Evolutionary conservation across 305 asterid species (phyloP), one percentile per base, ranked within the genome.

Genomic region (Andrographis paniculata): DNA sequence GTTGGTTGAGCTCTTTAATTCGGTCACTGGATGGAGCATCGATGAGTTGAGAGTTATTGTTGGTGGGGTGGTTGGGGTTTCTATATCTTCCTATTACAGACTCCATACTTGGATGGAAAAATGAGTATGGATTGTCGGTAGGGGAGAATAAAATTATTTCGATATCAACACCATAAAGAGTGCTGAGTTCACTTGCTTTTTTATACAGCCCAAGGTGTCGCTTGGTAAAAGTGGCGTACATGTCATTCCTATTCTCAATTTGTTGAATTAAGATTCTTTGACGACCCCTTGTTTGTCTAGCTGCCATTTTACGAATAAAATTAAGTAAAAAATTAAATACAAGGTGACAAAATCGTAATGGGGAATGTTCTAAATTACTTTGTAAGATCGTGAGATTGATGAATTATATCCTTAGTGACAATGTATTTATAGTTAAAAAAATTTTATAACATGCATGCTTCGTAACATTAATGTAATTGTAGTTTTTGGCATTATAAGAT

Each of bases 101-200:
- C 0, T 73, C 74, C 56, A 62, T 35, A 9, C 22, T 46, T 2
- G 89, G 79, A 15, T 62, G 61, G 46, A 69, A 71, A 30, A 73
- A n/a, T n/a, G n/a, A n/a, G n/a, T n/a, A n/a, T n/a, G n/a, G n/a
- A n/a, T n/a, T n/a, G n/a, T n/a, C n/a, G 73, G 0, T 57, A 0
- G 79, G 76, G 0, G 78, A 76, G 24, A 62, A 71, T 0, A 74
- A 13, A 0, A 76, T 22, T 3, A 79, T 17, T 6, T 74, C 76
- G 1, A 76, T 30, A 12, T 71, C 79, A 0, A 18, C 63, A 17
- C 31, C 61, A 36, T 68, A 79, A 1, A 47, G 37, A 2, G 59
- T 59, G 65, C 66, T 35, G 0, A 68, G 31, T n/a, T 66, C 69
- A 20, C 74, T 56, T 0, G 72, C 82, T 17, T 71, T 66, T 5